Conservation (phyloP, 192 early-diverging fungal genomes). For the Ambispora gerdemannii region DNA sequence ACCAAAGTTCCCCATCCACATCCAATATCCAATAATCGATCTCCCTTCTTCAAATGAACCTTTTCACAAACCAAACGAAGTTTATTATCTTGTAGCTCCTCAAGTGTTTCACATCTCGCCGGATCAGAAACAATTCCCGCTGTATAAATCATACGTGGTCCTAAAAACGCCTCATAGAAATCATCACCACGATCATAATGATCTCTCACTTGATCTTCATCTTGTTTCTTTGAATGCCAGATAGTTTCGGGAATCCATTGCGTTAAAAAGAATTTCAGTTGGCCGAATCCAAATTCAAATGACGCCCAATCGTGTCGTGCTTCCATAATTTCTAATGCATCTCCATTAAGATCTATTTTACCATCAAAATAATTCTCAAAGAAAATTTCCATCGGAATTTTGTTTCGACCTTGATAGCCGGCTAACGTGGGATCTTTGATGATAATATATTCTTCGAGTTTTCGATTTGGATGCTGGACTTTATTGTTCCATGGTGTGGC, state of each 20-base stretch:
- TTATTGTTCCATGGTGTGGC: constrained; percentile 61
- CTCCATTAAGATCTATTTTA: constrained; percentile 88
- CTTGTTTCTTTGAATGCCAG: constrained; percentile 96
- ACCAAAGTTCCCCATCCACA: constrained; percentile 97
- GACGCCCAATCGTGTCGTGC: constrained; percentile 91
- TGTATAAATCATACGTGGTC: constrained; percentile 95
- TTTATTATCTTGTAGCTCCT: constrained; percentile 97
- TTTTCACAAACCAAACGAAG: constrained; percentile 85
- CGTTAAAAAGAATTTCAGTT: constrained; percentile 88
- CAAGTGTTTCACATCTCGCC: constrained; percentile 76
- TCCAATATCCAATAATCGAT: constrained; percentile 94
- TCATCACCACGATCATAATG: constrained; percentile 99
- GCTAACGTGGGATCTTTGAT: constrained; percentile 79
- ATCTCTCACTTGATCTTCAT: constrained; percentile 95
- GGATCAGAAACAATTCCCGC: constrained; percentile 85
- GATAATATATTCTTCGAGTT: constrained; percentile 83
- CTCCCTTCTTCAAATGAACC: constrained; percentile 78
- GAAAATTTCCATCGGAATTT: constrained; percentile 97
- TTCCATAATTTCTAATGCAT: constrained; percentile 85
- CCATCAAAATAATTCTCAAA: constrained; percentile 97
- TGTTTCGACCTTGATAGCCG: constrained; percentile 69
- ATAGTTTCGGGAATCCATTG: constrained; percentile 98
- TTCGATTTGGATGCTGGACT: constrained; percentile 74
- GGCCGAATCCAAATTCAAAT: constrained; percentile 81
- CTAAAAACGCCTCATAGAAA: constrained; percentile 93